Conservation (phyloP, 2,329 filamentous ascomycete species). For the Ophiostoma sp. region DNA sequence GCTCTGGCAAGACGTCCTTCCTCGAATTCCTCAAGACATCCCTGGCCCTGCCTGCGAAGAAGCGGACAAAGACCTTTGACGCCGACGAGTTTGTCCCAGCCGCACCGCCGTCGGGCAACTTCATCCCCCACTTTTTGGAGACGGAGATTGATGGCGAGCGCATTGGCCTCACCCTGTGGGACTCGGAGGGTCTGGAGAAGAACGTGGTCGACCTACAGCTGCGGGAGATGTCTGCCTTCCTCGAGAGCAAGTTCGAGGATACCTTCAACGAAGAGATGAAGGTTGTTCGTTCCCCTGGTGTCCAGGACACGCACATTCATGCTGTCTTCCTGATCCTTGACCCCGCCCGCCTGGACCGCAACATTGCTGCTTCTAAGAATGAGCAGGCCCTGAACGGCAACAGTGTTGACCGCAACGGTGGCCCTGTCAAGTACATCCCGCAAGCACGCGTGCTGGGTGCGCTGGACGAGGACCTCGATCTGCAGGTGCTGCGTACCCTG, state of each 20-base stretch:
- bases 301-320: slow-evolving; percentile 95
- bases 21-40: slow-evolving; percentile 91
- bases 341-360: slow-evolving; percentile 79
- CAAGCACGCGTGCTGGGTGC: slow-evolving; percentile 58
- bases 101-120: slow-evolving; percentile 63
- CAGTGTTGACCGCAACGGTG: slow-evolving; percentile 49
- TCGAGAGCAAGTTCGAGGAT: slow-evolving; percentile 98
- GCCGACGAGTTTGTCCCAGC: slow-evolving; percentile 59
- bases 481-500: slow-evolving; percentile 84
- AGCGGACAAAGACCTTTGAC: slow-evolving; percentile 59
- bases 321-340: slow-evolving; percentile 92
- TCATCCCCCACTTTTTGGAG: slow-evolving; percentile 86
- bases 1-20: slow-evolving; percentile 93
- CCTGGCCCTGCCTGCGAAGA: slow-evolving; percentile 78
- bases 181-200: slow-evolving; percentile 92
- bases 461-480: slow-evolving; percentile 83
- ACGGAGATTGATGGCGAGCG: slow-evolving; percentile 92
- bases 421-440: slow-evolving; percentile 50
- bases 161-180: slow-evolving; percentile 91
- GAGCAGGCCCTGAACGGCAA: slow-evolving; percentile 29
- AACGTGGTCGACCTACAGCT: slow-evolving; percentile 93
- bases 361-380: slow-evolving; percentile 67
- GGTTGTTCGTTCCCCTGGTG: slow-evolving; percentile 87
- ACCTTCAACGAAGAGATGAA: slow-evolving; percentile 98
- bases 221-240: slow-evolving; percentile 84